Evolutionary conservation across 495 filamentous ascomycete genomes (phyloP).

Genomic region (Neurospora sp.): DNA sequence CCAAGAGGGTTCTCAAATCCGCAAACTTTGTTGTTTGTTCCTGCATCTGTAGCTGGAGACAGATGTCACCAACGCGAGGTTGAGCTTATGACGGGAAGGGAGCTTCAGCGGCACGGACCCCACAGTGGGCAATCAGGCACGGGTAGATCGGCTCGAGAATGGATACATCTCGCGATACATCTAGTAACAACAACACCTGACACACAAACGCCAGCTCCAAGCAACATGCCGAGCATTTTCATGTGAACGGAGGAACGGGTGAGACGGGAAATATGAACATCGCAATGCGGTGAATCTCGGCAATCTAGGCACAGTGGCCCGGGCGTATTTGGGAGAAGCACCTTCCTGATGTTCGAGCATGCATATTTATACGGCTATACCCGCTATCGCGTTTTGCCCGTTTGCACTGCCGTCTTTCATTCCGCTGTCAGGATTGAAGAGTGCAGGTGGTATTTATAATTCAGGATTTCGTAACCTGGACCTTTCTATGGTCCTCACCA

Average conservation of each 20-base stretch:
- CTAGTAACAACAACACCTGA: background rate
- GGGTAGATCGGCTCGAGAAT: background rate
- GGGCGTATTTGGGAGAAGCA: background rate
- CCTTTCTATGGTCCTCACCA: background rate
- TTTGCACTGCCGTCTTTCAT: background rate
- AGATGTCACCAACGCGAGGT: background rate
- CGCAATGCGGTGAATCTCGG: background rate
- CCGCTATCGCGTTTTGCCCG: background rate
- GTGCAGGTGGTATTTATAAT: background rate
- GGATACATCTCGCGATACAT: background rate
- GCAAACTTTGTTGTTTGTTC: background rate
- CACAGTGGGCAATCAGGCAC: background rate
- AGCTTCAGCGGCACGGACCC: background rate
- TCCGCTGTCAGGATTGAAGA: background rate
- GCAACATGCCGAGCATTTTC: background rate
- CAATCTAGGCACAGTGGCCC: background rate
- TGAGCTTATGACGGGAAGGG: background rate
- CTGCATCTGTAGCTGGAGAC: background rate
- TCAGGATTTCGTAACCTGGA: background rate
- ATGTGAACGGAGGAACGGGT: background rate
- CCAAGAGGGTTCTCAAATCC: background rate
- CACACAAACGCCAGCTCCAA: background rate
- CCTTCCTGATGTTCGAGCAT: background rate
- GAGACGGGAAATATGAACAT: background rate
- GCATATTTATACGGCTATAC: background rate